These are phyloP conservation scores for Globisporangium cystogenes DNA, from an alignment of 352 stramenopile species.

Conservation along the genomic window DNA sequence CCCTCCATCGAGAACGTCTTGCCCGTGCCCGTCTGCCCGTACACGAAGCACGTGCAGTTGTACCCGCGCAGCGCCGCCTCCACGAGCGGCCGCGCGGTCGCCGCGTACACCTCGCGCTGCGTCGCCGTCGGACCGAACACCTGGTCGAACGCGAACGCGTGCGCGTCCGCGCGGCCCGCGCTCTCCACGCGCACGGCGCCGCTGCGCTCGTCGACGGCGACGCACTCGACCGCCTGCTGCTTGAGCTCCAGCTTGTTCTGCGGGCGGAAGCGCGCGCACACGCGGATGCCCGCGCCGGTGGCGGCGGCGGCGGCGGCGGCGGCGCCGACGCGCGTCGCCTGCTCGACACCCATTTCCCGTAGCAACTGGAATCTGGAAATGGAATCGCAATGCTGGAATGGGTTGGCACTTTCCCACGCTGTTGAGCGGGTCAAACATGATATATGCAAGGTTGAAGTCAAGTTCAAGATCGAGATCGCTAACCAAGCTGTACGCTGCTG, in stretches of 20 bases:
- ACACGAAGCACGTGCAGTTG: slow-evolving; percentile 92
- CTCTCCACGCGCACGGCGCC: slow-evolving; percentile 28
- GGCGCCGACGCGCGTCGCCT: neutral
- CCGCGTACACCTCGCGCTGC: slow-evolving; percentile 61
- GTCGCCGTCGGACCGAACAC: slow-evolving; percentile 52
- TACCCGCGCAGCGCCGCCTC: slow-evolving; percentile 65
- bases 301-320: too few species aligned
- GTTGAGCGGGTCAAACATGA: neutral
- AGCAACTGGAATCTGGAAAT: neutral
- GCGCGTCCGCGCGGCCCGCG: slow-evolving; percentile 16
- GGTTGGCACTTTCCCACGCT: neutral
- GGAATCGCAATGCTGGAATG: neutral
- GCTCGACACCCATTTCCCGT: neutral
- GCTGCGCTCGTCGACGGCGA: slow-evolving; percentile 40
- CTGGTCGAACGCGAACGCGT: slow-evolving; percentile 74
- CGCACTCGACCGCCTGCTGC: slow-evolving; percentile 56
- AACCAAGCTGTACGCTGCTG: too few species aligned
- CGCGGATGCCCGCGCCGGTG: slow-evolving; percentile 39
- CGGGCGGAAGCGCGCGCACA: slow-evolving; percentile 68
- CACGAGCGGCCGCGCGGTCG: slow-evolving; percentile 59
- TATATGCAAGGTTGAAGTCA: neutral
- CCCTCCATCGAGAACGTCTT: slow-evolving; percentile 93
- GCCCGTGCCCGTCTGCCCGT: slow-evolving; percentile 88
- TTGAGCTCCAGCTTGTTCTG: slow-evolving; percentile 75
- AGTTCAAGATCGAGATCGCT: too few species aligned